A percentile compares a stretch with the other conserved stretches of the same genome.
phyloP scores from a whole-genome alignment of 306 rosid genomes.

The Lathyrus oleraceus region DNA sequence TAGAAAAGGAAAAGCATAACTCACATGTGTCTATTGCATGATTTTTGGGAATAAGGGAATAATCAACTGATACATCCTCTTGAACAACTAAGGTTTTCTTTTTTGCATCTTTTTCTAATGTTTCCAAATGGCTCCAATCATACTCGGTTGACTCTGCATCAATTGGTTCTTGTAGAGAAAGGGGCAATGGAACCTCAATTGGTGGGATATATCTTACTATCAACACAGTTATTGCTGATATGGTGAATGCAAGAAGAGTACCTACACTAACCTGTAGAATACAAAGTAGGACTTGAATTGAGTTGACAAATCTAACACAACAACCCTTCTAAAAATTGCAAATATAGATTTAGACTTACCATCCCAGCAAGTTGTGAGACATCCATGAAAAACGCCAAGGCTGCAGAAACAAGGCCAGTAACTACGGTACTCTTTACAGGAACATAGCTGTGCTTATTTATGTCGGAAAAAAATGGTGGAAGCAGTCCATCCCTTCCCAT shows the following conservation, averaged over 20 bases:
- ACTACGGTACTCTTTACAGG: slow-evolving; percentile 55
- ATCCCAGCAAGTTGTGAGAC: slow-evolving; percentile 85
- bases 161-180: slow-evolving; percentile 59
- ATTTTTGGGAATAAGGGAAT: slow-evolving; percentile 51
- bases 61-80: slow-evolving; percentile 47
- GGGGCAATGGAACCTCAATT: slow-evolving; percentile 63
- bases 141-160: slow-evolving; percentile 39
- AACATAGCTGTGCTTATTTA: slow-evolving; percentile 41
- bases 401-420: slow-evolving; percentile 74
- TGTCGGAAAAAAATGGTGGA: slow-evolving; percentile 48
- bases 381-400: slow-evolving; percentile 79
- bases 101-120: slow-evolving; percentile 36
- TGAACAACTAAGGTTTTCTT: slow-evolving; percentile 43
- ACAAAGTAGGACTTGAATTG: too few species aligned
- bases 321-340: too few species aligned
- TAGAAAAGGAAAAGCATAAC: slow-evolving; percentile 36
- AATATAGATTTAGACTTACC: slow-evolving; percentile 57
- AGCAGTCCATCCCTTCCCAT: slow-evolving; percentile 58
- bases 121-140: slow-evolving; percentile 35
- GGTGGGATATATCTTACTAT: slow-evolving; percentile 94
- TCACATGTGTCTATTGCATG: slow-evolving; percentile 58
- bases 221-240: slow-evolving; percentile 76
- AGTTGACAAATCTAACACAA: too few species aligned
- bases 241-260: slow-evolving; percentile 83
- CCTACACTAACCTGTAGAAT: slow-evolving; percentile 85